Percentiles rank a stretch among this genome's conserved stretches.
phyloP scores from a whole-genome alignment of 257 asterid species.

The Fraxinus anomala region DNA sequence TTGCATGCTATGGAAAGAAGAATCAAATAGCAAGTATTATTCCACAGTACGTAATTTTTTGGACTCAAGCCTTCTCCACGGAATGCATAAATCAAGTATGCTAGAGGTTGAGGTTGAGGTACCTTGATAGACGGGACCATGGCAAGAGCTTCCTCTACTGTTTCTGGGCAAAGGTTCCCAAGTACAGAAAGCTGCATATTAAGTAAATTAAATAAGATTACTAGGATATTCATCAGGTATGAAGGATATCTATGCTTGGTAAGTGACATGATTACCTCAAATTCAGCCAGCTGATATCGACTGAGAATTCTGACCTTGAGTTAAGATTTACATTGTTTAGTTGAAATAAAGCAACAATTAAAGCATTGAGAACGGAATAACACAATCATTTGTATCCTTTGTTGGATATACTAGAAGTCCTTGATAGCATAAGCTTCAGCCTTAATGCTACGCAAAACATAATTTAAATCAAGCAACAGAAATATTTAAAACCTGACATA shows the following conservation, averaged over 20 bases:
- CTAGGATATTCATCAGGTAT: background rate
- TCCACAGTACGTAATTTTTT: background rate
- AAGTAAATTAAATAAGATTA: slow-evolving; percentile 9
- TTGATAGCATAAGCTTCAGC: background rate
- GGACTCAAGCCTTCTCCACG: background rate
- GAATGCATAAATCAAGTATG: background rate
- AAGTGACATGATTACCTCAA: slow-evolving; percentile 53
- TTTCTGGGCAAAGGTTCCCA: slow-evolving; percentile 26
- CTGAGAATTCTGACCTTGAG: slow-evolving; percentile 69
- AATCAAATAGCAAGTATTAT: background rate
- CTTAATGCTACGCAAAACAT: background rate
- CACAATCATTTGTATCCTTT: background rate
- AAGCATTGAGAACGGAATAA: background rate
- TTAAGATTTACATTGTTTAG: slow-evolving; percentile 38
- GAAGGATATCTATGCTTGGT: background rate
- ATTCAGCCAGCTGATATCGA: slow-evolving; percentile 83
- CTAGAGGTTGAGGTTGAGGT: slow-evolving; percentile 24
- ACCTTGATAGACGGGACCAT: slow-evolving; percentile 98
- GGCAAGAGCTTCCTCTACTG: slow-evolving; percentile 91
- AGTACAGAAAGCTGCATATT: slow-evolving; percentile 67
- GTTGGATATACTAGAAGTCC: background rate
- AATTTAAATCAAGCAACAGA: background rate
- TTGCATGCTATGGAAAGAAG: too few species aligned
- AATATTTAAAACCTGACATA: background rate
- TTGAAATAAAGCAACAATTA: background rate